These are phyloP conservation scores for Arthrobotrys musiformis DNA, from an alignment of 2,329 filamentous ascomycete species.

Conservation along the genomic window DNA sequence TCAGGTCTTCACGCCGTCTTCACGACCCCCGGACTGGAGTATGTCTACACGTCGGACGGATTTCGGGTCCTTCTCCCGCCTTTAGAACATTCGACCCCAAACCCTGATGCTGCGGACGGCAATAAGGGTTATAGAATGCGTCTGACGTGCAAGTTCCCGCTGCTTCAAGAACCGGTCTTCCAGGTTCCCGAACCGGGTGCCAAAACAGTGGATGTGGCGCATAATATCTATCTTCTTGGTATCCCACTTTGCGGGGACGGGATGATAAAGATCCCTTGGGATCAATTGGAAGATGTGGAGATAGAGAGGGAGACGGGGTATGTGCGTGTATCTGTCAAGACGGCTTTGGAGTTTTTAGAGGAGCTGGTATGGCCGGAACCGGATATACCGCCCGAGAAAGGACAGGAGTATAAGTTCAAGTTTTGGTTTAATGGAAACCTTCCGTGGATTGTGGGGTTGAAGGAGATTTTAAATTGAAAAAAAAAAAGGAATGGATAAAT, in stretches of 20 bases:
- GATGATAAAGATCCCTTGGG: slow-evolving; percentile 31
- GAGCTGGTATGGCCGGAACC: slow-evolving; percentile 22
- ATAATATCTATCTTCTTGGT: slow-evolving; percentile 22
- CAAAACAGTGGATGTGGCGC: not conserved
- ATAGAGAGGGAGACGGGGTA: slow-evolving; percentile 13
- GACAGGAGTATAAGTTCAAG: slow-evolving; percentile 13
- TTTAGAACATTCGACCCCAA: too few species aligned
- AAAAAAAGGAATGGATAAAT: too few species aligned
- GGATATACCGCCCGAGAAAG: slow-evolving; percentile 7
- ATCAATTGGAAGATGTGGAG: slow-evolving; percentile 3
- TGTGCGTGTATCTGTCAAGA: slow-evolving; percentile 15
- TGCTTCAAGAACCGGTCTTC: slow-evolving; percentile 30
- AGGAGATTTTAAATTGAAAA: slow-evolving; percentile 1
- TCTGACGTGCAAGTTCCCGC: slow-evolving; percentile 5
- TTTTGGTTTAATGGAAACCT: slow-evolving; percentile 26
- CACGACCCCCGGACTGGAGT: slow-evolving; percentile 7
- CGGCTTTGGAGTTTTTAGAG: slow-evolving; percentile 18
- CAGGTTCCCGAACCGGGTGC: not conserved
- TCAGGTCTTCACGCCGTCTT: slow-evolving; percentile 36
- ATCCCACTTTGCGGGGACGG: slow-evolving; percentile 17
- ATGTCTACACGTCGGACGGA: slow-evolving; percentile 7
- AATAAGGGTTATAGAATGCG: not conserved
- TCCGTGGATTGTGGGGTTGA: slow-evolving; percentile 28
- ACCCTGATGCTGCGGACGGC: not conserved
- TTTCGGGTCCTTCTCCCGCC: slow-evolving; percentile 23